Evolutionary conservation across 2,329 filamentous ascomycete species (phyloP), one percentile per base, ranked within the genome.

Genomic region (Rachicladosporium sp.): DNA sequence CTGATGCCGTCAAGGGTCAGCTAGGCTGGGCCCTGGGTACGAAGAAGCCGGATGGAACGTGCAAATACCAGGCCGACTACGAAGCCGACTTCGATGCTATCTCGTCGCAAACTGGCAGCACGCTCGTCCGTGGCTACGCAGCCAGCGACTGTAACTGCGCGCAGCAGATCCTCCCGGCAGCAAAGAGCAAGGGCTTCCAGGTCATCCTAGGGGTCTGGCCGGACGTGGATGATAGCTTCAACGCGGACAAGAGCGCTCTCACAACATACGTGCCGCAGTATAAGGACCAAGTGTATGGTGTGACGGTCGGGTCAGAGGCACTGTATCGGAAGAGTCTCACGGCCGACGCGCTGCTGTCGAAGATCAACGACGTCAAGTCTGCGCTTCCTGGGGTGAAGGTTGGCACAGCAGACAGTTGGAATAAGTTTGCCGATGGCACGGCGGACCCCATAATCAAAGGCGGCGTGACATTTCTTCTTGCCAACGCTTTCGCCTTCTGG

Each of bases 401-500:
- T 33, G 79, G 80, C 37, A 82, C 76, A 8, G 80, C 79, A 6
- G 80, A 84, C 61, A 76, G 70, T 55, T 84, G 80, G 80, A 83
- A 82, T 64, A 81, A 80, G 61, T 78, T 69, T 53, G 68, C 72
- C 35, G 78, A 82, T 54, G 78, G 78, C 31, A 81, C 78, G 19
- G 78, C 73, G 31, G 74, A 83, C 57, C 65, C 72, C 10, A 63
- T 82, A 46, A 73, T 82, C 51, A 59, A 60, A 38, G 70, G 69
- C 35, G 72, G 70, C 37, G 75, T 80, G 37, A 73, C 72, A 41
- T 68, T 82, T 42, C 62, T 78, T 41, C 64, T 84, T 44, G 68
- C 73, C 56, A 83, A 84, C 54, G 80, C 76, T 19, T 84, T 84
- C 56, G 71, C 75, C 27, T 84, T 81, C 68, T 83, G 80, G 80